These are phyloP conservation scores for Ophiostoma angusticollis DNA, from an alignment of 2,329 filamentous ascomycete genomes.

Conservation along the genomic window DNA sequence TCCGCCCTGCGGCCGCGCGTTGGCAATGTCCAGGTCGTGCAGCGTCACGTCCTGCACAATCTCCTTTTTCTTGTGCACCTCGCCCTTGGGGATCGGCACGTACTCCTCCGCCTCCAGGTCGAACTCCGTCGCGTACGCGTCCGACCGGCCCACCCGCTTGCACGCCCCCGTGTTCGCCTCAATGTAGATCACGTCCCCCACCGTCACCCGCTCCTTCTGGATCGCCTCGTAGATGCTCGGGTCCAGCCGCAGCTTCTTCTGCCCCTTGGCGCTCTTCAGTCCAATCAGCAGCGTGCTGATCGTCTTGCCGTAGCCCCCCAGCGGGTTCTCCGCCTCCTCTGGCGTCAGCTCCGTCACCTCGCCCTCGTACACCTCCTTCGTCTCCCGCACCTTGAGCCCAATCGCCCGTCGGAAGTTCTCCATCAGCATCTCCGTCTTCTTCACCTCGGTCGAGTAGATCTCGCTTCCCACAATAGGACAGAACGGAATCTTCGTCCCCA, in stretches of 20 bases:
- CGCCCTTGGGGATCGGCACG: slow-evolving; percentile 94
- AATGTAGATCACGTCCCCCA: slow-evolving; percentile 97
- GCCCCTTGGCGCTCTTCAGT: slow-evolving; percentile 87
- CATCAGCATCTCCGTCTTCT: slow-evolving; percentile 99
- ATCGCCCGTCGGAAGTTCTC: slow-evolving; percentile 98
- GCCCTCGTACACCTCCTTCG: slow-evolving; percentile 98
- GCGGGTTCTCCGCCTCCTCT: slow-evolving; percentile 93
- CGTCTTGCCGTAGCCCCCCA: slow-evolving; percentile 93
- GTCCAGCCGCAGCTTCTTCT: slow-evolving; percentile 93
- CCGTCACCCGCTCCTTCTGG: slow-evolving; percentile 90
- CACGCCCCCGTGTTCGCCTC: slow-evolving; percentile 97
- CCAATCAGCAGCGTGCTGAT: slow-evolving; percentile 93
- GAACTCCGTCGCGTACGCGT: slow-evolving; percentile 96
- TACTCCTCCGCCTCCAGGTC: slow-evolving; percentile 98
- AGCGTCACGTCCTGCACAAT: slow-evolving; percentile 97
- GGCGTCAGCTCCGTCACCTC: slow-evolving; percentile 96
- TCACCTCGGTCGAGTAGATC: slow-evolving; percentile 94
- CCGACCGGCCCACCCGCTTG: slow-evolving; percentile 89
- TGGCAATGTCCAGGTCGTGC: slow-evolving; percentile 92
- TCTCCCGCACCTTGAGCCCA: slow-evolving; percentile 91
- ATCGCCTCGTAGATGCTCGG: slow-evolving; percentile 99
- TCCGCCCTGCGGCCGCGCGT: slow-evolving; percentile 85
- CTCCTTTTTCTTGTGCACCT: slow-evolving; percentile 99
- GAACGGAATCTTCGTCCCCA: slow-evolving; percentile 96
- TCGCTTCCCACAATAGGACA: slow-evolving; percentile 97